Evolutionary conservation across 306 rosid species (phyloP), one percentile per base, ranked within the genome.

Genomic region (Notholithocarpus densiflorus): DNA sequence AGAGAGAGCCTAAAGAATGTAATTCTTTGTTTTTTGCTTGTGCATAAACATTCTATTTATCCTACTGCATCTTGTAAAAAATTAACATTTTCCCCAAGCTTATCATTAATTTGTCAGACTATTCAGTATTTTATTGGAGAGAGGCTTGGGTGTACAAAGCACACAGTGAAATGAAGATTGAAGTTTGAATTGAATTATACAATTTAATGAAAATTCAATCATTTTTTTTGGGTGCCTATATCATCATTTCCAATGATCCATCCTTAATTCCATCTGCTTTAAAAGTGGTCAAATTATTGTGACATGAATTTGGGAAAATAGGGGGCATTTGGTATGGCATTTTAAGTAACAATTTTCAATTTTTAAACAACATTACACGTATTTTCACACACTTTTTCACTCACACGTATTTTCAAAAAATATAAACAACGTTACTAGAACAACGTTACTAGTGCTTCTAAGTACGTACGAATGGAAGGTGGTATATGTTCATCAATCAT

Each of bases 21-120:
- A 15, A 62, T 62, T 62, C 65, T 65, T 69, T 76, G 72, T 70
- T 53, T 56, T 48, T 57, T 80, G 68, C 73, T 71, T 78, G 68
- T 75, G 51, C 76, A 68, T 37, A 27, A 54, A 19, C 24, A n/a
- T 76, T 68, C 61, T 32, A 9, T 29, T 54, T n/a, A 57, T 32
- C 6, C 1, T 15, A 18, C 23, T 81, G 54, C 71, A 52, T 3
- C 26, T 19, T 32, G 52, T 34, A n/a, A 19, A 10, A 37, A 9
- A 48, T 18, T 19, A 9, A 32, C 24, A 66, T 4, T 29, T 62
- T 62, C 31, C 15, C 24, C n/a, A 29, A 62, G 11, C 17, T 4
- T 62, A 40, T 62, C 5, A 62, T 62, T 13, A 62, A 62, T 48
- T 48, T 48, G 17, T 48, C 4, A 13, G 53, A 48, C 53, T 48